Conservation (phyloP, 208 protist species). For the Porcisia hertigi region DNA sequence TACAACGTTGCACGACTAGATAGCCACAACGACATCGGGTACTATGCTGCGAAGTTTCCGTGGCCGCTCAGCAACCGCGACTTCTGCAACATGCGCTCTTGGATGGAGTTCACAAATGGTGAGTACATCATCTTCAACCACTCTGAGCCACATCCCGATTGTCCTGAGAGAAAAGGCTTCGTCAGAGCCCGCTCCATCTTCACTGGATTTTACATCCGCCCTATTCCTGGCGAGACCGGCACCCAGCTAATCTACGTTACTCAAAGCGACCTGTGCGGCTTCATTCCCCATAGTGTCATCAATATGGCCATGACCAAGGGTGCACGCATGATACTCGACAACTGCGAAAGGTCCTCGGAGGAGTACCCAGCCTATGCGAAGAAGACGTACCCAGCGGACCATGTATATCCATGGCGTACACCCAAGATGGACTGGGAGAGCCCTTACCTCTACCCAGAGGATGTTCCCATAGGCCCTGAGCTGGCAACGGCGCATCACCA, state of each 20-base stretch:
- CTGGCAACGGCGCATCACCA: background rate
- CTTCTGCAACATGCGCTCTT: slow-evolving; percentile 92
- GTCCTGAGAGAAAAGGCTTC: slow-evolving; percentile 77
- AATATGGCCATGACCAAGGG: slow-evolving; percentile 78
- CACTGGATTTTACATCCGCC: slow-evolving; percentile 83
- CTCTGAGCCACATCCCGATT: slow-evolving; percentile 76
- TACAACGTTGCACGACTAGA: slow-evolving; percentile 86
- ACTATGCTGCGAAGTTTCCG: slow-evolving; percentile 89
- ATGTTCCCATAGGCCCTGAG: slow-evolving; percentile 27
- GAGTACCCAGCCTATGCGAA: slow-evolving; percentile 59
- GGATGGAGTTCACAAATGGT: slow-evolving; percentile 90
- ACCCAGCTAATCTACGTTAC: slow-evolving; percentile 80
- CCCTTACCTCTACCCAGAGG: slow-evolving; percentile 58
- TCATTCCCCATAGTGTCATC: slow-evolving; percentile 78
- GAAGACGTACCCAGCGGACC: slow-evolving; percentile 54
- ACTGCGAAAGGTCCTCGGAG: slow-evolving; percentile 66
- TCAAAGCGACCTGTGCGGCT: slow-evolving; percentile 85
- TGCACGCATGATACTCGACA: slow-evolving; percentile 59
- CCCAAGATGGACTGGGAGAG: slow-evolving; percentile 85
- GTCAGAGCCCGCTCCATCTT: slow-evolving; percentile 83
- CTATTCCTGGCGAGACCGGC: slow-evolving; percentile 36
- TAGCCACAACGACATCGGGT: slow-evolving; percentile 89
- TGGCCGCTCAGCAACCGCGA: slow-evolving; percentile 88
- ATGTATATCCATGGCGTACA: slow-evolving; percentile 76
- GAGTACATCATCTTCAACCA: slow-evolving; percentile 94